A percentile compares a stretch with the other conserved stretches of the same genome.
Conservation (phyloP, 306 rosid genomes). For the Lathyrus sativus region DNA sequence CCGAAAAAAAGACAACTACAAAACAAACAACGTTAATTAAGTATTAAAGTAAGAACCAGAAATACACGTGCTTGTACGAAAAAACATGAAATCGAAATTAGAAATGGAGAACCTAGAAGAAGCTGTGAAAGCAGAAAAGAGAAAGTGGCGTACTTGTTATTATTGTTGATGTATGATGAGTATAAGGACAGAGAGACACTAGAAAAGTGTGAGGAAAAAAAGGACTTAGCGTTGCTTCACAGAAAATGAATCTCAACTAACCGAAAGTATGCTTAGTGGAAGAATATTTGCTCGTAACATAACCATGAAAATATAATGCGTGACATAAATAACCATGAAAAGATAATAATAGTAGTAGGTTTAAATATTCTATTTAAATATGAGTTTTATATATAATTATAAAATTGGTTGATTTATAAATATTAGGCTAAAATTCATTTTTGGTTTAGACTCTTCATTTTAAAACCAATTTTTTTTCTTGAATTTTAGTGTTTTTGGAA, state of each 20-base stretch:
- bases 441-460: too few species aligned
- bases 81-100: constrained; percentile 30
- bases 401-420: too few species aligned
- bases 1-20: constrained; percentile 8
- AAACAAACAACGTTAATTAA: neutral
- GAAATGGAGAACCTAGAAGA: neutral
- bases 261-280: neutral
- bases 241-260: constrained; percentile 22
- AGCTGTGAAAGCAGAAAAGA: neutral
- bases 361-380: too few species aligned
- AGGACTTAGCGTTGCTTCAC: neutral
- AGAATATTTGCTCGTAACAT: neutral
- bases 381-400: too few species aligned
- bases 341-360: too few species aligned
- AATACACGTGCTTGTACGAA: constrained; percentile 17
- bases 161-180: neutral
- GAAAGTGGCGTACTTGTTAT: neutral
- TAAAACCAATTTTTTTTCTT: too few species aligned
- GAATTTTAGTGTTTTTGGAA: too few species aligned
- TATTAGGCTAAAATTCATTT: too few species aligned
- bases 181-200: neutral
- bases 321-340: too few species aligned
- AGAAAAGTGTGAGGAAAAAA: constrained; percentile 5
- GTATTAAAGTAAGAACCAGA: constrained; percentile 16
- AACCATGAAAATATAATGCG: neutral